A percentile compares a stretch with the other conserved stretches of the same genome.
Evolutionary conservation across 2,329 filamentous ascomycete species (phyloP).

Genomic region (Penicillium nordicum): DNA sequence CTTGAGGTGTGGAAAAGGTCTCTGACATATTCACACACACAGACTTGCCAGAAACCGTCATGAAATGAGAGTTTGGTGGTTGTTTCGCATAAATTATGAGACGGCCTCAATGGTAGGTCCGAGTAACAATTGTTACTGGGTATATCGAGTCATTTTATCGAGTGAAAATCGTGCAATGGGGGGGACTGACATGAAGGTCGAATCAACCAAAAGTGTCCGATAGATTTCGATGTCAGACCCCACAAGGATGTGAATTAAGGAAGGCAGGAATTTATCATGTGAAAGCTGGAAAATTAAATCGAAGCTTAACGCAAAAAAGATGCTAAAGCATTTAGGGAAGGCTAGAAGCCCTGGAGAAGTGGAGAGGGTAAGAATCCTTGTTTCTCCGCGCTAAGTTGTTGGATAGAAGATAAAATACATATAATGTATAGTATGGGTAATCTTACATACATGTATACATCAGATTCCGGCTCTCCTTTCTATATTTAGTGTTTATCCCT

Average conservation of each 20-base stretch:
- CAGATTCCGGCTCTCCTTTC: neutral
- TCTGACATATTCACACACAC: conserved; percentile 27
- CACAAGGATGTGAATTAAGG: neutral
- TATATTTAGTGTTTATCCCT: neutral
- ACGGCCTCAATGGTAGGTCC: neutral
- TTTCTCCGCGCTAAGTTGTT: neutral
- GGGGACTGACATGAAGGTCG: conserved; percentile 4
- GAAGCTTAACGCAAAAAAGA: conserved; percentile 1
- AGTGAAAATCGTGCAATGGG: conserved; percentile 1
- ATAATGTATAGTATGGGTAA: neutral
- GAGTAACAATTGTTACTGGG: conserved; percentile 1
- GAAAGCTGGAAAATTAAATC: neutral
- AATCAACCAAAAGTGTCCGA: conserved; percentile 3
- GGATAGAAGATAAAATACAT: neutral
- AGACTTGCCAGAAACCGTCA: neutral
- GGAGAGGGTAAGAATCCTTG: neutral
- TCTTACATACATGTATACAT: neutral
- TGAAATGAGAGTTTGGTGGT: neutral
- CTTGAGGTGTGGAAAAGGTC: conserved; percentile 18
- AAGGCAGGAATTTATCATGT: conserved; percentile 1
- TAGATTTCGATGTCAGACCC: neutral
- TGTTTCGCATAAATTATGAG: neutral
- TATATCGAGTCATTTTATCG: conserved; percentile 12
- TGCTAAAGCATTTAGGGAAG: neutral
- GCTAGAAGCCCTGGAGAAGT: neutral